Evolutionary conservation across 768 basidiomycete genomes (phyloP).

Genomic region (Polyporus arcularius): DNA sequence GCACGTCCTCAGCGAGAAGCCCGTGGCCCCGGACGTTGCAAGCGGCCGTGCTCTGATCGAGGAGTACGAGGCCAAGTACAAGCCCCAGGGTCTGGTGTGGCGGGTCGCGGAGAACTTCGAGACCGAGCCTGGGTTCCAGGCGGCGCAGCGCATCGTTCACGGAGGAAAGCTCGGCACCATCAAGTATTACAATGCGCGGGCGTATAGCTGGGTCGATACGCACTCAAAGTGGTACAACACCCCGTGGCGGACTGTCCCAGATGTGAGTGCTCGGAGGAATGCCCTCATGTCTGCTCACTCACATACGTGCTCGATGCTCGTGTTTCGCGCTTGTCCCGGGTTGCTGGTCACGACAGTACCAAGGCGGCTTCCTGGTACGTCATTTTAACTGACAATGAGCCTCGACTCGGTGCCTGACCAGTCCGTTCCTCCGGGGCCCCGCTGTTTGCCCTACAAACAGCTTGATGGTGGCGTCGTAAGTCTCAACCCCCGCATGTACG

Average conservation of each 20-base stretch:
- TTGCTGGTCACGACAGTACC: constrained; percentile 46
- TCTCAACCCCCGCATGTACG: constrained; percentile 13
- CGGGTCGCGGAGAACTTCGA: constrained; percentile 81
- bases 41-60: constrained; percentile 64
- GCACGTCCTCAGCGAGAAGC: constrained; percentile 89
- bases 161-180: constrained; percentile 73
- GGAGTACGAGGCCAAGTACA: constrained; percentile 64
- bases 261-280: constrained; percentile 46
- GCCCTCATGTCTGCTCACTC: too few relatives aligned
- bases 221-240: constrained; percentile 79
- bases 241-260: constrained; percentile 81
- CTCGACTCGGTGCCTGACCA: constrained; percentile 8
- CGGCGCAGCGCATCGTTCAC: constrained; percentile 49
- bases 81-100: constrained; percentile 73
- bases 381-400: constrained; percentile 16
- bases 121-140: constrained; percentile 59
- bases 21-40: constrained; percentile 71
- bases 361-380: constrained; percentile 81
- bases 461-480: constrained; percentile 80
- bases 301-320: too few relatives aligned
- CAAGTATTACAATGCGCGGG: constrained; percentile 60
- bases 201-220: constrained; percentile 55
- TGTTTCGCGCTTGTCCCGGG: too few relatives aligned
- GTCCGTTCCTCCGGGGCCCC: constrained; percentile 5
- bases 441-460: constrained; percentile 35